Evolutionary conservation across 192 early-diverging fungal genomes (phyloP).

Genomic region (Borealophlyctis nickersoniae): DNA sequence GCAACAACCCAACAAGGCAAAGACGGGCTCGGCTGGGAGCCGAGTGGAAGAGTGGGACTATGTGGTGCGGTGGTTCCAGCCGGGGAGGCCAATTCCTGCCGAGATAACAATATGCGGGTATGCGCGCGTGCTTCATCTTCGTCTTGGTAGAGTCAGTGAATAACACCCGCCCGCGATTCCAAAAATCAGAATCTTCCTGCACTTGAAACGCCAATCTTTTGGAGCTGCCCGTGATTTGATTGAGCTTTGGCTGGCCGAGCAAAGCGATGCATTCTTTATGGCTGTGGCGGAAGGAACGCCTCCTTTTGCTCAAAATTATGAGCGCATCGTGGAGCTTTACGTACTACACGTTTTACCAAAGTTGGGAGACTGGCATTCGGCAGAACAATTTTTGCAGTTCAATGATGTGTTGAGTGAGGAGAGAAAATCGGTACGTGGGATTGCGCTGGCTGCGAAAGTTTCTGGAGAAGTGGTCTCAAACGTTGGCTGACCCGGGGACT

Average conservation of each 20-base stretch:
- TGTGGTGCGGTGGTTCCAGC: neutral
- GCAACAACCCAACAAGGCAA: neutral
- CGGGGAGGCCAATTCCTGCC: neutral
- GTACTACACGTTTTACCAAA: conserved; percentile 20
- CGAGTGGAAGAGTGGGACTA: neutral
- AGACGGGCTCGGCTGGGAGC: neutral
- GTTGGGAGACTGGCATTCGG: conserved; percentile 20
- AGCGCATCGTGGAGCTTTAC: conserved; percentile 28
- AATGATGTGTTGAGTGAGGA: conserved; percentile 13
- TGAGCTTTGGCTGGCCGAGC: neutral
- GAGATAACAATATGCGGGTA: neutral
- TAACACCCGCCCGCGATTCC: neutral
- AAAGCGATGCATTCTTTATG: neutral
- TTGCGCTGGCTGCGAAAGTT: neutral
- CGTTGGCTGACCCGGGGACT: too few species aligned
- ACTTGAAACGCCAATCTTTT: neutral
- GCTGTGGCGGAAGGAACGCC: neutral
- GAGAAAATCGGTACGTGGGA: conserved; percentile 3
- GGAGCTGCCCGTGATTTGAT: neutral
- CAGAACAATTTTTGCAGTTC: conserved; percentile 24
- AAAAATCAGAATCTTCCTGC: neutral
- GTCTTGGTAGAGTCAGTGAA: neutral
- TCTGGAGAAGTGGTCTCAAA: neutral
- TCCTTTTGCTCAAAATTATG: conserved; percentile 19
- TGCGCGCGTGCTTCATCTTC: neutral